These are phyloP conservation scores for Staphylotrichum longicolle DNA, from an alignment of 495 filamentous ascomycete genomes.

Conservation along the genomic window DNA sequence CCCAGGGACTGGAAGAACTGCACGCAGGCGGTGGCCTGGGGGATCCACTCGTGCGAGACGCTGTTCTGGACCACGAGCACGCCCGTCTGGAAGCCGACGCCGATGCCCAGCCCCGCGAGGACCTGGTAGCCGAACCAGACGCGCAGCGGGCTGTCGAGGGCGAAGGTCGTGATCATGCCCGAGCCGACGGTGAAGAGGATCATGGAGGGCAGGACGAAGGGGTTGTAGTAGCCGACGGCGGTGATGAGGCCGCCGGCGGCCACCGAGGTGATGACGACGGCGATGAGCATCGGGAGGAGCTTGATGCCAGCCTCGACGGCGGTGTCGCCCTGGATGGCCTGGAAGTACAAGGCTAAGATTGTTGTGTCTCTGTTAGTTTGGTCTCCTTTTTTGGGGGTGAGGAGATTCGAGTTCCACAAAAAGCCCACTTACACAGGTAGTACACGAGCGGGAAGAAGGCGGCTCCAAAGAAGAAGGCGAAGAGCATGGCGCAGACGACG, in stretches of 20 bases:
- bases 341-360: conserved; percentile 72
- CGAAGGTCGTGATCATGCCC: conserved; percentile 52
- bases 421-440: conserved; percentile 56
- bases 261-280: conserved; percentile 56
- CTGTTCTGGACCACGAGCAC: conserved; percentile 55
- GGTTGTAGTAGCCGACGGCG: conserved; percentile 53
- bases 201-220: conserved; percentile 45
- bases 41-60: conserved; percentile 54
- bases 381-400: neutral
- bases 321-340: conserved; percentile 70
- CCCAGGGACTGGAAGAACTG: conserved; percentile 67
- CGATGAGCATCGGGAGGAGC: conserved; percentile 71
- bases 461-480: conserved; percentile 59
- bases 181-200: conserved; percentile 48
- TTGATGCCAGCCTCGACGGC: conserved; percentile 76
- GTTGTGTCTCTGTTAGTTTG: conserved; percentile 8
- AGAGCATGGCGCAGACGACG: conserved; percentile 52
- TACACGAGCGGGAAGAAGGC: conserved; percentile 68
- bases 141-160: conserved; percentile 41
- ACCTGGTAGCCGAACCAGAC: conserved; percentile 58
- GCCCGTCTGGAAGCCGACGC: conserved; percentile 43
- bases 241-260: conserved; percentile 44
- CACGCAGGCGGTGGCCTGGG: conserved; percentile 62
- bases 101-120: conserved; percentile 39
- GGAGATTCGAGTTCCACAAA: too few species aligned